Evolutionary conservation across 2,329 filamentous ascomycete species (phyloP).

Genomic region (Venturia nashicola): DNA sequence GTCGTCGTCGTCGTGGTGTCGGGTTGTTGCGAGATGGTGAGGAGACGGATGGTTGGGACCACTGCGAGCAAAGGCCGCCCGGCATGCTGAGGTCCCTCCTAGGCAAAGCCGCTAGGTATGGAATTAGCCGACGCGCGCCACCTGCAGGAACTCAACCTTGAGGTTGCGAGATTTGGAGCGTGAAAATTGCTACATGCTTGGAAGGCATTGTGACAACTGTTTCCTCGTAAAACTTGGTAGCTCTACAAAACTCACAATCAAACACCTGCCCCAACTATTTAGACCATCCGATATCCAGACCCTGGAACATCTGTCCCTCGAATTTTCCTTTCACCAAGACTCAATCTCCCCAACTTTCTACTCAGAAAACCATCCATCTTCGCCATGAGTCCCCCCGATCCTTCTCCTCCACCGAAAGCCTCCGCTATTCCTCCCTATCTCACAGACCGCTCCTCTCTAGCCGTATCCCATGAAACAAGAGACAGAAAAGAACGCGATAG

Average conservation of each 20-base stretch:
- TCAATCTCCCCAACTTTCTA: not conserved
- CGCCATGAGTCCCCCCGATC: not conserved
- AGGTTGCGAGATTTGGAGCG: too few relatives aligned
- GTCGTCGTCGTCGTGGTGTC: not conserved
- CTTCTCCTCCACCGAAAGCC: conserved; percentile 30
- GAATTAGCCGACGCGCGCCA: not conserved
- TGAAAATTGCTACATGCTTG: too few relatives aligned
- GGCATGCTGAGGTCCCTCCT: too few relatives aligned
- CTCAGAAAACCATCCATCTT: not conserved
- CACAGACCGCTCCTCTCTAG: conserved; percentile 38
- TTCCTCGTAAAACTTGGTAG: not conserved
- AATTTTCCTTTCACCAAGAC: not conserved
- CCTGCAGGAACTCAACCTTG: too few relatives aligned
- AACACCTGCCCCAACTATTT: not conserved
- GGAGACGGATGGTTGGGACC: not conserved
- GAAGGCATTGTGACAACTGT: not conserved
- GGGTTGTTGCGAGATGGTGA: not conserved
- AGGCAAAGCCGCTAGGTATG: too few relatives aligned
- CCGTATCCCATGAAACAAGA: conserved; percentile 33
- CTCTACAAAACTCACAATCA: not conserved
- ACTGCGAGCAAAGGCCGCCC: not conserved
- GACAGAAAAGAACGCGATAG: conserved; percentile 41
- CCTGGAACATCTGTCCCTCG: not conserved
- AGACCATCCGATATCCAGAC: not conserved
- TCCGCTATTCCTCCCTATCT: conserved; percentile 44